Conservation (phyloP, 2,329 filamentous ascomycete species). For the Fusarium sambucinum region DNA sequence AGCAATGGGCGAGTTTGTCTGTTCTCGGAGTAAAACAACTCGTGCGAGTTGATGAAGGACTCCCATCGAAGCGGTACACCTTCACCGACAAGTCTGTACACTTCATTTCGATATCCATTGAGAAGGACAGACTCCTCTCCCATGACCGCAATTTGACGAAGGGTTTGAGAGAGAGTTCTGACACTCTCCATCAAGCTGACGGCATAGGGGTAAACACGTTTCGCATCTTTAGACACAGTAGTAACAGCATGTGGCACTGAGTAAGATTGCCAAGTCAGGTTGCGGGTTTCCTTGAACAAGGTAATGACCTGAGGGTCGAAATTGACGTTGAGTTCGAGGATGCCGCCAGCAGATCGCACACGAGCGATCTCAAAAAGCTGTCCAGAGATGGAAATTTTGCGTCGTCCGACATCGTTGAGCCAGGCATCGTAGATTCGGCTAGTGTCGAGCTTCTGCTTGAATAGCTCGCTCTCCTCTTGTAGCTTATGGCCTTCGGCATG, state of each 20-base stretch:
- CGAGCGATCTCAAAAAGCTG: slow-evolving; percentile 90
- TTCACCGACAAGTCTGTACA: slow-evolving; percentile 84
- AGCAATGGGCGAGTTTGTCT: slow-evolving; percentile 60
- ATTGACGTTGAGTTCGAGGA: slow-evolving; percentile 90
- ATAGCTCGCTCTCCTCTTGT: slow-evolving; percentile 89
- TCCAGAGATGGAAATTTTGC: slow-evolving; percentile 91
- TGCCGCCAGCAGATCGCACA: slow-evolving; percentile 90
- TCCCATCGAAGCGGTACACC: slow-evolving; percentile 95
- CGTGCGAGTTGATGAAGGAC: slow-evolving; percentile 96
- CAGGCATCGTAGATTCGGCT: slow-evolving; percentile 95
- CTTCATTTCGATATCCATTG: slow-evolving; percentile 91
- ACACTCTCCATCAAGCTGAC: slow-evolving; percentile 99
- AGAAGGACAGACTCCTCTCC: slow-evolving; percentile 87
- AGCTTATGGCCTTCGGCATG: slow-evolving; percentile 96
- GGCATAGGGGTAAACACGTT: slow-evolving; percentile 96
- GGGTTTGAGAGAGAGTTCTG: slow-evolving; percentile 90
- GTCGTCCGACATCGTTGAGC: slow-evolving; percentile 88
- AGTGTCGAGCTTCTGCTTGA: slow-evolving; percentile 96
- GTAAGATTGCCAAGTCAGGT: slow-evolving; percentile 94
- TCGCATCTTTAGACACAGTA: slow-evolving; percentile 98
- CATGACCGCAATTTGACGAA: slow-evolving; percentile 86
- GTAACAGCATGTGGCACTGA: slow-evolving; percentile 93
- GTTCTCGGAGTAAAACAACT: slow-evolving; percentile 75
- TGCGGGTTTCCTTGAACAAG: slow-evolving; percentile 97
- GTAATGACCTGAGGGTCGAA: slow-evolving; percentile 98